phyloP scores from a whole-genome alignment of 1,284 basidiomycete genomes.

The Tilletia walkeri region DNA sequence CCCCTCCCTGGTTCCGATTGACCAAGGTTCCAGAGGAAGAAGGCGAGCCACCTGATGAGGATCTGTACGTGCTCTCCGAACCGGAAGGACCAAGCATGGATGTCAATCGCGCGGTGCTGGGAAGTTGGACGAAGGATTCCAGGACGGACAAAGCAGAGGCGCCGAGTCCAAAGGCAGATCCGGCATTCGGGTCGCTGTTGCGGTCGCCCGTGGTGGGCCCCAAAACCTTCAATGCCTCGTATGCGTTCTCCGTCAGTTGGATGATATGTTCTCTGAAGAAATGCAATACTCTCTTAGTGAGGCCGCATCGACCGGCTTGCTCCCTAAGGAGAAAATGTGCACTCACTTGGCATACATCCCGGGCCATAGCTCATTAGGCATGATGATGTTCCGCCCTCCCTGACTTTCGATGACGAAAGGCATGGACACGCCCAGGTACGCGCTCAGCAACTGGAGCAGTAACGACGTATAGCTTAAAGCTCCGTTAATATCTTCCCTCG shows the following conservation, averaged over 20 bases:
- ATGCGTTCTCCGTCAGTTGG: constrained; percentile 32
- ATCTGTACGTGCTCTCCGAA: background rate
- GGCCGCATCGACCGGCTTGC: no score
- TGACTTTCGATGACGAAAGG: constrained; percentile 37
- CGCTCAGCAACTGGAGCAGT: constrained; percentile 34
- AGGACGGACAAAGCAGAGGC: constrained; percentile 40
- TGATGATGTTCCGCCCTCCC: constrained; percentile 29
- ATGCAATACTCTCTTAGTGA: background rate
- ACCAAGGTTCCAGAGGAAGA: background rate
- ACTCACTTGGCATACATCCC: constrained; percentile 27
- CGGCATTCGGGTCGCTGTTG: background rate
- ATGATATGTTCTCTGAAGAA: constrained; percentile 28
- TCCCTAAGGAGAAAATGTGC: no score
- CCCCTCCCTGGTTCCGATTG: background rate
- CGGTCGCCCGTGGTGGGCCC: background rate
- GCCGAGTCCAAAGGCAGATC: constrained; percentile 34
- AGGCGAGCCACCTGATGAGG: background rate
- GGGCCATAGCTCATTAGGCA: constrained; percentile 39
- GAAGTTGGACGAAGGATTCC: constrained; percentile 29
- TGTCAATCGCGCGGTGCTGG: constrained; percentile 5
- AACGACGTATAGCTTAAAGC: constrained; percentile 35
- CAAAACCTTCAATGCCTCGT: constrained; percentile 26
- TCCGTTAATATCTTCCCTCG: constrained; percentile 38
- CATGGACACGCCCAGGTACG: constrained; percentile 38
- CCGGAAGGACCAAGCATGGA: constrained; percentile 9